Base-by-base conservation (phyloP, 1,139 yeast genomes). In the Magnusiomyces ingens region DNA sequence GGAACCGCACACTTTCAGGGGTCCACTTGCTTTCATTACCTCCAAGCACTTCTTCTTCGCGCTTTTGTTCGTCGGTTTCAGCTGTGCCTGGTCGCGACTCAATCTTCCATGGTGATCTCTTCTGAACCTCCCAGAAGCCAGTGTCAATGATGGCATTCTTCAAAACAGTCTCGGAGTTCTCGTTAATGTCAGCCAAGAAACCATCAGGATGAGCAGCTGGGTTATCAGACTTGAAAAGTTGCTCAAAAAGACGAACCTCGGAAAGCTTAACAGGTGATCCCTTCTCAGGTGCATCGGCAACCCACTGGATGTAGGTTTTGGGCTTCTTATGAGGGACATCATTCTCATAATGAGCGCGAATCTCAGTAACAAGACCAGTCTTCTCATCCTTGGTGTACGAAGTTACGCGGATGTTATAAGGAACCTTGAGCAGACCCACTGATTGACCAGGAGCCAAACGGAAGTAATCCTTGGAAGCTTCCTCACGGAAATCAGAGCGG, bases 231-330 rank as follows among this genome's bases (percentile, higher is more conserved):
- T 83, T 81, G 79, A 94, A 94, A 59, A 94, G 76, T 68, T 84
- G 94, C 67, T 89, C 87, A 73, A 91, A 89, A 57, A 89, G 77
- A 70, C 99, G 82, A 29, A 91, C 88, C 71, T 93, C 96, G 41
- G 77, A 71, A 54, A 94, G 70, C 49, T 70, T 70, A 26, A 84
- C 75, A 5, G 90, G 90, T 6, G 89, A 82, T 48, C 74, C 72
- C 63, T 80, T 75, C 57, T 78, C 77, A 43, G 76, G 75, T 17
- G 82, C 74, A 58, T 81, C 80, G 48, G 97, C 96, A 54, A 94
- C 83, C 99, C 99, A 94, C 73, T 94, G 99, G 66, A 94, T 90
- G 67, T 76, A 94, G 1, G 99, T 90, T 78, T 91, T 93, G 62
- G 98, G 97, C 65, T 85, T 87, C 65, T 78, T 76, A 64, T 77